Evolutionary conservation across 129 eudicot genomes (phyloP).

Genomic region (Artemisia tridentata): DNA sequence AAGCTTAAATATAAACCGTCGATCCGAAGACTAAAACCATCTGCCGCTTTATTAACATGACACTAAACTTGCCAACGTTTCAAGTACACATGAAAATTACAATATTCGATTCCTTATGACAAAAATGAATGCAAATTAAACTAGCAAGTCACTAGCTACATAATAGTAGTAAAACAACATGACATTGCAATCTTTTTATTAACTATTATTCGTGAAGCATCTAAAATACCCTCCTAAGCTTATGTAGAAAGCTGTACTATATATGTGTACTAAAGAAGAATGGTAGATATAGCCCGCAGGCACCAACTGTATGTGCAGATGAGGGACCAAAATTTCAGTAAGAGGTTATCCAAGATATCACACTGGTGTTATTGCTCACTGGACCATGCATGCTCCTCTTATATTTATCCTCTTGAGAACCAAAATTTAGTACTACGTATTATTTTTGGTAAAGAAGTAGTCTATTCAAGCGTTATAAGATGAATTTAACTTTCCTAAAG

Average conservation of each 20-base stretch:
- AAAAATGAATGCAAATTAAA: too few relatives aligned
- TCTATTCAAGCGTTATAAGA: not conserved
- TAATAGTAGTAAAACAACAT: too few relatives aligned
- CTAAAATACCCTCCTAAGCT: too few relatives aligned
- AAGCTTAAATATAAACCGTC: not conserved
- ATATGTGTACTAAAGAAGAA: slow-evolving; percentile 2
- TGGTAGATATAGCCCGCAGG: slow-evolving; percentile 20
- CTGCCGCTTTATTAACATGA: too few relatives aligned
- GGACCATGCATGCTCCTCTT: slow-evolving; percentile 21
- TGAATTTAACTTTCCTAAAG: not conserved
- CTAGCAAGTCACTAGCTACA: too few relatives aligned
- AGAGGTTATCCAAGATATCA: slow-evolving; percentile 23
- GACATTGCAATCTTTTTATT: too few relatives aligned
- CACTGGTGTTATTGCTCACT: slow-evolving; percentile 24
- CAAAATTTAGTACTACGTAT: not conserved
- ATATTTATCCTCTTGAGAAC: not conserved
- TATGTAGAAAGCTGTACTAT: too few relatives aligned
- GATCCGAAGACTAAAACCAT: too few relatives aligned
- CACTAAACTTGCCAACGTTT: too few relatives aligned
- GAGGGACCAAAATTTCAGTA: slow-evolving; percentile 26
- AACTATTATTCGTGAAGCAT: too few relatives aligned
- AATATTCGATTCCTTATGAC: too few relatives aligned
- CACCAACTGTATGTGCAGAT: slow-evolving; percentile 23
- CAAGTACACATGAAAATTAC: too few relatives aligned
- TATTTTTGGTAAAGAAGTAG: not conserved